These are phyloP conservation scores for Domatiomyces globalis DNA, from an alignment of 2,329 filamentous ascomycete species.

Conservation along the genomic window DNA sequence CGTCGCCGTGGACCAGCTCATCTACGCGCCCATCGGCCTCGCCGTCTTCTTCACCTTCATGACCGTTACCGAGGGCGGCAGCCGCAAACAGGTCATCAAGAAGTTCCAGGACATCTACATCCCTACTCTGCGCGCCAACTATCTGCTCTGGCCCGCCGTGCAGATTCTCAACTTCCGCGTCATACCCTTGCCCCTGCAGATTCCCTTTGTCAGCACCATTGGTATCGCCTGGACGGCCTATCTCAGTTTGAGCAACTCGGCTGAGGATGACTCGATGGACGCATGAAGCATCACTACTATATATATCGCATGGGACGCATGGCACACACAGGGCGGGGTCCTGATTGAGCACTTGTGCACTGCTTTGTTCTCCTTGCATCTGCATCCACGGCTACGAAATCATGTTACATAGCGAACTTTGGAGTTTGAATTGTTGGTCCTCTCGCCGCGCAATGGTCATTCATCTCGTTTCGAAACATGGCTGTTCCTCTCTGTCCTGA, in stretches of 20 bases:
- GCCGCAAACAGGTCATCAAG: slow-evolving; percentile 58
- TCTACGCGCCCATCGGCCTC: slow-evolving; percentile 83
- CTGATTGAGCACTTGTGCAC: too few species aligned
- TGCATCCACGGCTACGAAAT: too few species aligned
- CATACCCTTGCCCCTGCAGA: slow-evolving; percentile 90
- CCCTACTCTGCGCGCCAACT: slow-evolving; percentile 91
- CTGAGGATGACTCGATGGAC: slow-evolving; percentile 46
- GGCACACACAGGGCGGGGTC: too few species aligned
- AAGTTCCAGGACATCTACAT: slow-evolving; percentile 93
- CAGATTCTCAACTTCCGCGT: slow-evolving; percentile 94
- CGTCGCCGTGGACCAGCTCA: slow-evolving; percentile 79
- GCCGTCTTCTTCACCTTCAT: slow-evolving; percentile 88
- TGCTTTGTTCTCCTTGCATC: too few species aligned
- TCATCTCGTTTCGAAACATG: too few species aligned
- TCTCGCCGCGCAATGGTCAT: too few species aligned
- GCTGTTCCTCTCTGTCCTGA: too few species aligned
- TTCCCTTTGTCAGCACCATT: slow-evolving; percentile 89
- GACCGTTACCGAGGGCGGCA: slow-evolving; percentile 88
- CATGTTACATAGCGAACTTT: too few species aligned
- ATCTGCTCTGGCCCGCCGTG: slow-evolving; percentile 83
- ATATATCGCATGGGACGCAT: too few species aligned
- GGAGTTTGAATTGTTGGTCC: too few species aligned
- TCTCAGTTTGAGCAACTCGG: slow-evolving; percentile 76
- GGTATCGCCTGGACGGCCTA: slow-evolving; percentile 98
- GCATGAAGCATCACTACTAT: slow-evolving; percentile 12